Base-by-base conservation (phyloP, 768 basidiomycete species). In the Suillus subalutaceus region DNA sequence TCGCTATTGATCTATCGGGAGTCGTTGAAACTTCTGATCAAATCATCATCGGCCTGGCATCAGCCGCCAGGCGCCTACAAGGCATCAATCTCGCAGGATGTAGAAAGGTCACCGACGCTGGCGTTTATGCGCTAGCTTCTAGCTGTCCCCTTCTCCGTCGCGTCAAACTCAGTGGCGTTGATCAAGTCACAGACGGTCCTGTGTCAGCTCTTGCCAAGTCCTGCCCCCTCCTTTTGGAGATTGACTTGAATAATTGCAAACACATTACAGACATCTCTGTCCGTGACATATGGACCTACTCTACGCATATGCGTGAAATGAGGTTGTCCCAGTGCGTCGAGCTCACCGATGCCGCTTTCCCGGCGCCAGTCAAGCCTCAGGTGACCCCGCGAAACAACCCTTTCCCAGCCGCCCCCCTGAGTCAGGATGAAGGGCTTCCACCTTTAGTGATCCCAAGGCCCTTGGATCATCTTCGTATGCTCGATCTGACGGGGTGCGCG, bases 1-100 rank as follows among this genome's bases (percentile, higher is more conserved):
- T 94, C 63, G 91, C 96, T 40, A 83, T 96, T 71, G 96, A 97
- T 78, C 85, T 97, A 63, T 90, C 89, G 0, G 88, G 88, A 66
- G 90, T 95, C 26, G 74, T 74, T 44, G 84, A 87, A 64, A 88
- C 90, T 5, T 87, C 89, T 35, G 92, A 96, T 77, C 78, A 80
- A 30, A 88, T 93, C 63, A 80, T 98, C 67, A 80, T 86, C 50
- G 87, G 87, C 46, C 84, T 99, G 35, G 91, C 94, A 41, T 73
- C 79, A 37, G 82, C 85, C 20, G 91, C 94, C 55, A 86, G 79
- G 71, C 88, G 88, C 65, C 78, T 99, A 38, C 97, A 97, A 75
- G 97, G 97, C 46, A 88, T 99, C 76, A 99, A 98, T 75, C 81
- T 99, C 50, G 87, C 87, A 32, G 90, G 90, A 9, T 99, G 97